These are phyloP conservation scores for Astathelohania contejeani DNA, from an alignment of 371 early-diverging fungal genomes.

Conservation along the genomic window DNA sequence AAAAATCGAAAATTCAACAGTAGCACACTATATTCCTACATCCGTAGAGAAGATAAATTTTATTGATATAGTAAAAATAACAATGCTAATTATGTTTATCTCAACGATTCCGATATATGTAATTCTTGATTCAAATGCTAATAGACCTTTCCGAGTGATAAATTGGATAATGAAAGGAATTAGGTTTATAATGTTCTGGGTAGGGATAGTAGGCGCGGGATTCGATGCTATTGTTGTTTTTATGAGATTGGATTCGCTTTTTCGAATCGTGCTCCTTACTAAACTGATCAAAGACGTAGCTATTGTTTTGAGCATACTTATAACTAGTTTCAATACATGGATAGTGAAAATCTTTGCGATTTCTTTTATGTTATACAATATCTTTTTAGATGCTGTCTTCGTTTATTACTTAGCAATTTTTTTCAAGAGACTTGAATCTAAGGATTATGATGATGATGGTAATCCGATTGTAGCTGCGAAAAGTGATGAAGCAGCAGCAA, in stretches of 20 bases:
- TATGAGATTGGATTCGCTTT: not conserved
- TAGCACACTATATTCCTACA: conserved; percentile 26
- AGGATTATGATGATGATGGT: conserved; percentile 33
- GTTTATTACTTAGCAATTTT: conserved; percentile 24
- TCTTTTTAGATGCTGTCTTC: conserved; percentile 3
- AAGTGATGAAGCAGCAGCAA: not conserved
- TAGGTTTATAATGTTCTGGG: not conserved
- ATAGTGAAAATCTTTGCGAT: conserved; percentile 9
- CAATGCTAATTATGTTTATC: conserved; percentile 7
- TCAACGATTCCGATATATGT: conserved; percentile 11
- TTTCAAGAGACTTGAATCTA: conserved; percentile 20
- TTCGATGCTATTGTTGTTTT: not conserved
- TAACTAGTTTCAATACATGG: conserved; percentile 12
- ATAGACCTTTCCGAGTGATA: not conserved
- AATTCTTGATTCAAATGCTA: conserved; percentile 2
- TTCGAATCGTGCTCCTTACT: conserved; percentile 2
- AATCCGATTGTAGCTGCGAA: not conserved
- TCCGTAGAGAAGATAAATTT: conserved; percentile 20
- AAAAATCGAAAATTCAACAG: conserved; percentile 7
- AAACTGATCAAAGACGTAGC: conserved; percentile 1
- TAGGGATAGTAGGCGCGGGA: not conserved
- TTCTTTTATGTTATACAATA: conserved; percentile 3
- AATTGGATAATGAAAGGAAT: conserved; percentile 2
- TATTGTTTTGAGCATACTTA: conserved; percentile 14
- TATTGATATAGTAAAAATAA: conserved; percentile 15